Percentiles rank a stretch among this genome's conserved stretches.
Conservation (phyloP, 306 rosid species). For the Psophocarpus tetragonolobus region DNA sequence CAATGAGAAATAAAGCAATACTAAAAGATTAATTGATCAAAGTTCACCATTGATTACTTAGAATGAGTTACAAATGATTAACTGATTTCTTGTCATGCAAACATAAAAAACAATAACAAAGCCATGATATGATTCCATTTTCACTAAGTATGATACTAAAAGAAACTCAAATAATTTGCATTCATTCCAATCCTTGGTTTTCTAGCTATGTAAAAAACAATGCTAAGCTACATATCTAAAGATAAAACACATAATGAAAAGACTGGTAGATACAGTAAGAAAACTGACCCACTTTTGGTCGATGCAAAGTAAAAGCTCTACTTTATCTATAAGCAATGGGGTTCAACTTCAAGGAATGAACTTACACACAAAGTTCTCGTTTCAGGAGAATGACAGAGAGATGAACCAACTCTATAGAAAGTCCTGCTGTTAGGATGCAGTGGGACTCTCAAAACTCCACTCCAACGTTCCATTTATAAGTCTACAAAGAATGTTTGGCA, state of each 20-base stretch:
- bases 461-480: slow-evolving; percentile 72
- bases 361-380: slow-evolving; percentile 56
- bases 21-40: neutral
- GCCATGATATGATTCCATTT: neutral
- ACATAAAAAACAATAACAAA: neutral
- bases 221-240: neutral
- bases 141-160: neutral
- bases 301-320: neutral
- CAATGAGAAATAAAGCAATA: neutral
- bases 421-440: slow-evolving; percentile 40
- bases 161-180: neutral
- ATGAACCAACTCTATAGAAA: slow-evolving; percentile 71
- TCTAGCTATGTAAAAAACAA: neutral
- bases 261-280: neutral
- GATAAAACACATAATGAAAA: slow-evolving; percentile 2
- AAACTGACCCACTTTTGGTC: neutral
- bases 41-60: neutral
- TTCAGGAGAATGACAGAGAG: slow-evolving; percentile 68
- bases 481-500: slow-evolving; percentile 16
- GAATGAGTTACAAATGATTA: neutral
- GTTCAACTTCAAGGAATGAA: slow-evolving; percentile 37
- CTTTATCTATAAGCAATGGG: neutral
- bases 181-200: neutral
- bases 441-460: slow-evolving; percentile 77
- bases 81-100: neutral